These are phyloP conservation scores for Nigrospora sphaerica DNA, from an alignment of 2,329 filamentous ascomycete species.

Conservation along the genomic window DNA sequence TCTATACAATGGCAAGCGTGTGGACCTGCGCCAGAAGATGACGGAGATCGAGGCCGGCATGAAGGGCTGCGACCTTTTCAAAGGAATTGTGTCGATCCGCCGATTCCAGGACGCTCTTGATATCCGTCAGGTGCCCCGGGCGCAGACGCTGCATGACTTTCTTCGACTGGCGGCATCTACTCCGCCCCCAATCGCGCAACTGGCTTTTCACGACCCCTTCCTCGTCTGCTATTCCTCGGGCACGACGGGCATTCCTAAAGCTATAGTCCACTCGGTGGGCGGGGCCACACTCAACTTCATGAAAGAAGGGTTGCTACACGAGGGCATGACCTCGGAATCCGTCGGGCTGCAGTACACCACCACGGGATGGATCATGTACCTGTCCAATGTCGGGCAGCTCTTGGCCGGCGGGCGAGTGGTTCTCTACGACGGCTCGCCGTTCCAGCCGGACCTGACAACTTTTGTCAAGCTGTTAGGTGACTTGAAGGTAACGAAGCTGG, in stretches of 20 bases:
- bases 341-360: conserved; percentile 52
- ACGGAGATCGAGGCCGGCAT: conserved; percentile 57
- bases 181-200: conserved; percentile 47
- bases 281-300: conserved; percentile 46
- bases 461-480: conserved; percentile 57
- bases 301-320: conserved; percentile 54
- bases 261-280: conserved; percentile 73
- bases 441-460: conserved; percentile 58
- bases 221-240: conserved; percentile 74
- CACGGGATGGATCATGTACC: conserved; percentile 87
- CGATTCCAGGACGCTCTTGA: conserved; percentile 57
- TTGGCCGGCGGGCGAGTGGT: conserved; percentile 54
- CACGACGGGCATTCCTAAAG: conserved; percentile 78
- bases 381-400: conserved; percentile 52
- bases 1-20: conserved; percentile 70
- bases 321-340: conserved; percentile 28
- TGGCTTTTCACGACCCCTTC: conserved; percentile 68
- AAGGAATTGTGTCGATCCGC: conserved; percentile 57
- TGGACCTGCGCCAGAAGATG: conserved; percentile 70
- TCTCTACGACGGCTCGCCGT: conserved; percentile 80
- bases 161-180: conserved; percentile 23
- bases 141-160: conserved; percentile 38
- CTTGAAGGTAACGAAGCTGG: conserved; percentile 64
- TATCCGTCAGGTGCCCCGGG: conserved; percentile 42
- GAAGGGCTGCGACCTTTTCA: conserved; percentile 50